Base-by-base conservation (phyloP, 1,284 basidiomycete genomes). In the Waitea zeae region DNA sequence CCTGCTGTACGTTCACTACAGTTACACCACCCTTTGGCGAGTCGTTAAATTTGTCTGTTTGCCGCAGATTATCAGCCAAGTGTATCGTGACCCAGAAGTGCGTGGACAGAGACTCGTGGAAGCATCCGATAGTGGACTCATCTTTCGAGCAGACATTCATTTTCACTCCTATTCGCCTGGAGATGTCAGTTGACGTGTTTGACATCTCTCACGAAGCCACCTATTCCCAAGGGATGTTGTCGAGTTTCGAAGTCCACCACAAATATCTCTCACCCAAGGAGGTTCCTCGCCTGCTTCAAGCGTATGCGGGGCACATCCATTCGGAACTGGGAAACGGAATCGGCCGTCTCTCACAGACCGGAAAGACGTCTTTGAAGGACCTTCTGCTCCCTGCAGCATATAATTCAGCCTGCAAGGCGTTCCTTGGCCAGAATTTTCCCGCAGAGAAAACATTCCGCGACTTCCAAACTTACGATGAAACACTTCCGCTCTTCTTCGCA, bases 401-500 rank as follows among this genome's bases (percentile, higher is more conserved):
- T 41, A 40, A 43, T 18, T 42, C 50, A 11, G 49, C 46, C 0
- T 36, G 42, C 5, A 37, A 44, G 17, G 47, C 51, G 3, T 45
- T 45, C 18, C 48, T 53, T 20, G 46, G 49, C 7, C 19, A 30
- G 1, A 30, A 39, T 2, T 51, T 50, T 38, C 48, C 48, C 3
- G 39, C 44, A 1, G 36, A 36, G 31, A 30, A 42, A 17, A 38
- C 43, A 2, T 45, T 41, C 30, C 15, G 33, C n/a, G 29, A 17
- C 4, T 42, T 41, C 36, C 38, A 30, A 26, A 37, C 13, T 6
- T 58, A 56, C 35, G 54, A 58, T 37, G 33, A 37, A 7, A 36
- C 41, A 2, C 49, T 57, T 36, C 52, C 48, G 12, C 37, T 55
- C 14, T 37, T 54, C 6, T 43, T 43, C 4, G 44, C 50, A 12